phyloP scores from a whole-genome alignment of 371 early-diverging fungal genomes.

The Funneliformis caledonium region DNA sequence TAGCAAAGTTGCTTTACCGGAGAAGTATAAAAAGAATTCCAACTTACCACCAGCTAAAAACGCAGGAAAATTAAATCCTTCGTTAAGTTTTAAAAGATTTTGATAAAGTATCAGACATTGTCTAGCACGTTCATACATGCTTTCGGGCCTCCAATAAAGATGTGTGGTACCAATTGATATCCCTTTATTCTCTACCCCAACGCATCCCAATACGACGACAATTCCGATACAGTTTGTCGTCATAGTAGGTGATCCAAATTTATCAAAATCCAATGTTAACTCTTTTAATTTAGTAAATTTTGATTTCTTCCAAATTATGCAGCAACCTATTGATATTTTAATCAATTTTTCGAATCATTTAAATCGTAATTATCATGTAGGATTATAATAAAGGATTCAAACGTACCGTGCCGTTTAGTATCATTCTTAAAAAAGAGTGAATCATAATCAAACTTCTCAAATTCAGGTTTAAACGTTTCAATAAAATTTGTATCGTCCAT shows the following conservation, averaged over 20 bases:
- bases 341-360: background rate
- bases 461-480: conserved; percentile 36
- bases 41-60: conserved; percentile 34
- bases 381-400: background rate
- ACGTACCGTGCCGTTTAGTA: conserved; percentile 22
- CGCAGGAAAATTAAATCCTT: conserved; percentile 11
- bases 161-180: conserved; percentile 29
- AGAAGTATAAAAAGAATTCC: background rate
- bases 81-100: conserved; percentile 1
- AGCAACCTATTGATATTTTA: conserved; percentile 19
- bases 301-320: conserved; percentile 22
- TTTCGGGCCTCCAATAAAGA: conserved; percentile 36
- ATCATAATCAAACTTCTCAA: conserved; percentile 26
- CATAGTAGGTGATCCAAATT: conserved; percentile 13
- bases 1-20: background rate
- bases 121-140: conserved; percentile 39
- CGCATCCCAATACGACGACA: background rate
- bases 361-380: background rate
- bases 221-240: conserved; percentile 25
- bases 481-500: conserved; percentile 10
- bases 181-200: background rate
- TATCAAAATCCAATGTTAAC: conserved; percentile 12
- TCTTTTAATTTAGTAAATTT: conserved; percentile 34
- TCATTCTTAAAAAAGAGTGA: conserved; percentile 1
- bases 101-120: conserved; percentile 16